phyloP scores from a whole-genome alignment of 2,329 filamentous ascomycete genomes.

The Ophiocordyceps camponoti-saundersi region DNA sequence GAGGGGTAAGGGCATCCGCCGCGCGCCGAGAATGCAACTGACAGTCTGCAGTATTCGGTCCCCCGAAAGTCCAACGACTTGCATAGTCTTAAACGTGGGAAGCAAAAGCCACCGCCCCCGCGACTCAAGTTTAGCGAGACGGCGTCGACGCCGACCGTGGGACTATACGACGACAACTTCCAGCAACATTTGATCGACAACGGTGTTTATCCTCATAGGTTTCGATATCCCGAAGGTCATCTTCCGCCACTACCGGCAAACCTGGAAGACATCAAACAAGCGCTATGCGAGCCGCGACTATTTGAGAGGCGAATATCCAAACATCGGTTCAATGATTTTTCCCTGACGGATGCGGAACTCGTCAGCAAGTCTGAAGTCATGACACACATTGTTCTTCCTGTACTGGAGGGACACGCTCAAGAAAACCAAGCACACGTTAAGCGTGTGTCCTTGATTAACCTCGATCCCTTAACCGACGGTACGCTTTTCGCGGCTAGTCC shows the following conservation, averaged over 20 bases:
- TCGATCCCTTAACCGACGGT: constrained; percentile 17
- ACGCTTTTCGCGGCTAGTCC: constrained; percentile 13
- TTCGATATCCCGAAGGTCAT: constrained; percentile 5
- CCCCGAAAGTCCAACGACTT: too few species aligned
- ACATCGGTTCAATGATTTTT: background rate
- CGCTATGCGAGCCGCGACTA: background rate
- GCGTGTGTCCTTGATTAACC: constrained; percentile 5
- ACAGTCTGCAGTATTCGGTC: background rate
- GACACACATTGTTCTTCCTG: background rate
- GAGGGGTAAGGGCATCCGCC: constrained; percentile 1
- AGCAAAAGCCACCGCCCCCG: background rate
- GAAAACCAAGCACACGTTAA: background rate
- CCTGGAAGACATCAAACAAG: constrained; percentile 5
- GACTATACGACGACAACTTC: constrained; percentile 7
- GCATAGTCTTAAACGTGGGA: background rate
- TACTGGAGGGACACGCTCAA: background rate
- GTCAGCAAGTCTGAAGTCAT: background rate
- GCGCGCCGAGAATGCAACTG: background rate
- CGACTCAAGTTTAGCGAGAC: background rate
- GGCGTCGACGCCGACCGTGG: constrained; percentile 3
- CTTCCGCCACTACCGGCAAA: constrained; percentile 5
- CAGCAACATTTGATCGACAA: constrained; percentile 7
- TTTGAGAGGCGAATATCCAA: too few species aligned
- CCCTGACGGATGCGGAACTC: background rate
- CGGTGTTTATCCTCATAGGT: constrained; percentile 3